Conservation (phyloP, 2,329 filamentous ascomycete genomes). For the Venturia effusa region DNA sequence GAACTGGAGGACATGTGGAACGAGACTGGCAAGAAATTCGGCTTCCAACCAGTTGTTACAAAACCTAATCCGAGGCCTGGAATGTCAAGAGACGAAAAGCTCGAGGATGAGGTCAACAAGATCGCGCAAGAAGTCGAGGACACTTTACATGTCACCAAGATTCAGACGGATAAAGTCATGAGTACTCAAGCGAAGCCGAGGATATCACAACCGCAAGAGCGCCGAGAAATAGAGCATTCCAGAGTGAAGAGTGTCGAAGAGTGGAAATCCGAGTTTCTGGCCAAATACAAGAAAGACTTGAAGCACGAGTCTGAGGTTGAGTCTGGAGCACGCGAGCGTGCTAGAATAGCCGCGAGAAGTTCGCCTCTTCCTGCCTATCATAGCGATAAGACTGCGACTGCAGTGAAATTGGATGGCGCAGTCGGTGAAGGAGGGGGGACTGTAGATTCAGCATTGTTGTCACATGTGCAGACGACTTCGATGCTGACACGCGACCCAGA, state of each 20-base stretch:
- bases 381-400: too few species aligned
- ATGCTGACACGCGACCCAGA: too few species aligned
- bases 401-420: too few species aligned
- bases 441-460: too few species aligned
- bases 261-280: neutral
- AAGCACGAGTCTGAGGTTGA: neutral
- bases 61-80: conserved; percentile 22
- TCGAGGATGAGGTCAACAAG: conserved; percentile 48
- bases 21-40: conserved; percentile 48
- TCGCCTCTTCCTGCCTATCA: too few species aligned
- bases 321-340: neutral
- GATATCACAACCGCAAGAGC: neutral
- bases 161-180: neutral
- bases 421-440: too few species aligned
- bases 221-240: neutral
- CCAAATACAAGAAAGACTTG: neutral
- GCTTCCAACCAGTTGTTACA: conserved; percentile 37
- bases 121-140: conserved; percentile 48
- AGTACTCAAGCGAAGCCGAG: neutral
- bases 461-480: too few species aligned
- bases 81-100: conserved; percentile 42
- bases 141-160: conserved; percentile 30
- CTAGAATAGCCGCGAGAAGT: too few species aligned
- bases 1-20: conserved; percentile 74
- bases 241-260: neutral